These are phyloP conservation scores for Botrytis fabae DNA, from an alignment of 2,329 filamentous ascomycete genomes.

Conservation along the genomic window DNA sequence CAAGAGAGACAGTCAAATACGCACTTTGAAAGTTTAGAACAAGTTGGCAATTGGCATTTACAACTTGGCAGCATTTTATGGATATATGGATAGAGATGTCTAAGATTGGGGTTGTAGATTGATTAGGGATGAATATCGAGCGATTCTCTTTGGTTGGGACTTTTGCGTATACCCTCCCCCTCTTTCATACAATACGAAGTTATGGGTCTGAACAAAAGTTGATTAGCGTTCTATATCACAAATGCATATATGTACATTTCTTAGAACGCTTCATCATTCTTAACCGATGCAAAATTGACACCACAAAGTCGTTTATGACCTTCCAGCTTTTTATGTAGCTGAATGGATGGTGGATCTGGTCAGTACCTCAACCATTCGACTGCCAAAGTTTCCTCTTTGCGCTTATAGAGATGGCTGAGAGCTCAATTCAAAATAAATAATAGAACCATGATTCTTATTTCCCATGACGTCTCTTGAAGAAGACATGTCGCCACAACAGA, in stretches of 20 bases:
- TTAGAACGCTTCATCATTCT: neutral
- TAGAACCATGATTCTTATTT: neutral
- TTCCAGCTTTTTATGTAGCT: neutral
- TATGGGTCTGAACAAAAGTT: slow-evolving; percentile 8
- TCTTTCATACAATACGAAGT: slow-evolving; percentile 10
- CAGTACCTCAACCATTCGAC: neutral
- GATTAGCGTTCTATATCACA: slow-evolving; percentile 5
- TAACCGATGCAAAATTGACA: neutral
- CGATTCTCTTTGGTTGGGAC: slow-evolving; percentile 16
- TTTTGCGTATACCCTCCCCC: slow-evolving; percentile 20
- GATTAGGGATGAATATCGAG: slow-evolving; percentile 19
- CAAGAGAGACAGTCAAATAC: neutral
- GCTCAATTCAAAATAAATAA: neutral
- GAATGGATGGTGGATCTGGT: neutral
- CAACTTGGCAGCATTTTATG: slow-evolving; percentile 18
- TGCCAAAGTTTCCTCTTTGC: neutral
- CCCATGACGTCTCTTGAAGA: neutral
- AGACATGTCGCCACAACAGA: neutral
- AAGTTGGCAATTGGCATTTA: slow-evolving; percentile 2
- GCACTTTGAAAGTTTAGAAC: slow-evolving; percentile 4
- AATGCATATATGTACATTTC: slow-evolving; percentile 8
- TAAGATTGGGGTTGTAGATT: slow-evolving; percentile 22
- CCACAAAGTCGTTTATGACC: neutral
- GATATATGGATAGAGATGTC: slow-evolving; percentile 24
- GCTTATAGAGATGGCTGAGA: neutral